Percentiles rank a stretch among this genome's conserved stretches.
Evolutionary conservation across 805 yeast species (phyloP).

Genomic region (Osmozyma mogii): DNA sequence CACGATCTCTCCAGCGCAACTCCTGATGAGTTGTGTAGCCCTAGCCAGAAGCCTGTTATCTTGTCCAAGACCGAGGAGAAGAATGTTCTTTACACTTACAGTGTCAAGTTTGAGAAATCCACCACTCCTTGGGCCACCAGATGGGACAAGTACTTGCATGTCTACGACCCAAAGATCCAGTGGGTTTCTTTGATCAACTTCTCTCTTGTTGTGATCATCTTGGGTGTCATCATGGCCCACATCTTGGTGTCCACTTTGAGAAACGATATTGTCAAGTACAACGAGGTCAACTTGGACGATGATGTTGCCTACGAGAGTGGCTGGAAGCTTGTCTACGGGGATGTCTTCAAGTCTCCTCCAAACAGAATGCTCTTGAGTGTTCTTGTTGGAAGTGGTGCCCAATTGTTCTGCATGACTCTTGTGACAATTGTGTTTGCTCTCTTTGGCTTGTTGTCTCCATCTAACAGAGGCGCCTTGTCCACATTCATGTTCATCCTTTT

Average conservation of each 20-base stretch:
- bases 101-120: constrained; percentile 64
- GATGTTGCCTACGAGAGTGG: constrained; percentile 91
- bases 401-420: constrained; percentile 67
- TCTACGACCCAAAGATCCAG: constrained; percentile 86
- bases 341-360: constrained; percentile 81
- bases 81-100: constrained; percentile 73
- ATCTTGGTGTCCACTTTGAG: constrained; percentile 71
- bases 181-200: constrained; percentile 92
- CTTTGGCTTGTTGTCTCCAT: constrained; percentile 84
- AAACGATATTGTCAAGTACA: constrained; percentile 80
- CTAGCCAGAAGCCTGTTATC: constrained; percentile 32
- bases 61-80: constrained; percentile 46
- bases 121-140: constrained; percentile 92
- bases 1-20: constrained; percentile 14
- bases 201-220: constrained; percentile 67
- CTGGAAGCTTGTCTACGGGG: constrained; percentile 95
- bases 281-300: constrained; percentile 79
- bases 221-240: constrained; percentile 73
- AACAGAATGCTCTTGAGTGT: constrained; percentile 66
- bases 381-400: constrained; percentile 82
- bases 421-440: constrained; percentile 75
- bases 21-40: constrained; percentile 22
- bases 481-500: constrained; percentile 84
- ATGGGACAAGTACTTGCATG: constrained; percentile 95
- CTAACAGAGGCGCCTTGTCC: constrained; percentile 87